Percentiles rank a stretch among this genome's conserved stretches.
These are phyloP conservation scores for Aspergillus sparsus DNA, from an alignment of 495 filamentous ascomycete species.

Conservation along the genomic window DNA sequence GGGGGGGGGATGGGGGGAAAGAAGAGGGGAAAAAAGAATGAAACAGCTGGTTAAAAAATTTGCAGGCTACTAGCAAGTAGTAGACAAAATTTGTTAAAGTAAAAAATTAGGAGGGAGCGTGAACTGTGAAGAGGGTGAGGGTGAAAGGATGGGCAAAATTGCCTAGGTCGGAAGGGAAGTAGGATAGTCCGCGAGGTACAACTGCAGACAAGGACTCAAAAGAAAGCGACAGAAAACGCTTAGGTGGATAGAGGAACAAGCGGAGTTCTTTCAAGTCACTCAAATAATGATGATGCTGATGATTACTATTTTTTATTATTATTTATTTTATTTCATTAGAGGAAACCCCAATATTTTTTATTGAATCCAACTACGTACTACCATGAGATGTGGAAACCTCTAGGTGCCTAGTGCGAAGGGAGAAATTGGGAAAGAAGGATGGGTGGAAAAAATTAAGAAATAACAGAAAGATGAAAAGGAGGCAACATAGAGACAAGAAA, in stretches of 20 bases:
- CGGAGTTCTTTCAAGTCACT: not conserved
- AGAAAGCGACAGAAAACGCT: not conserved
- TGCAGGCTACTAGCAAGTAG: not conserved
- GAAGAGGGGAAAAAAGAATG: not conserved
- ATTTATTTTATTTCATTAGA: not conserved
- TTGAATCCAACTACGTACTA: constrained; percentile 2
- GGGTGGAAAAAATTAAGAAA: not conserved
- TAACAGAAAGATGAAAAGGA: not conserved
- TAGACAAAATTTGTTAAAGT: not conserved
- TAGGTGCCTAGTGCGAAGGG: not conserved
- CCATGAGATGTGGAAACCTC: not conserved
- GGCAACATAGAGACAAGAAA: not conserved
- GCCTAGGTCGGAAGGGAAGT: constrained; percentile 26
- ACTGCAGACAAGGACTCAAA: not conserved
- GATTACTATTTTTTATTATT: not conserved
- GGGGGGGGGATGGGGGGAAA: not conserved
- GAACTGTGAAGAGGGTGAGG: constrained; percentile 4
- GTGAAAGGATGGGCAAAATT: constrained; percentile 16
- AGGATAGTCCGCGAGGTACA: constrained; percentile 28
- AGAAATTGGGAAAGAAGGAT: not conserved
- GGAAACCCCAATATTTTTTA: not conserved
- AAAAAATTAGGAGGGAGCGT: constrained; percentile 1
- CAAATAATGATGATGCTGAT: not conserved
- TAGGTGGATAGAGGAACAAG: not conserved
- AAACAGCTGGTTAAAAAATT: too few species aligned